Percentiles rank a stretch among this genome's conserved stretches.
These are phyloP conservation scores for Penicillium sp. DNA, from an alignment of 2,329 filamentous ascomycete genomes.

Conservation along the genomic window DNA sequence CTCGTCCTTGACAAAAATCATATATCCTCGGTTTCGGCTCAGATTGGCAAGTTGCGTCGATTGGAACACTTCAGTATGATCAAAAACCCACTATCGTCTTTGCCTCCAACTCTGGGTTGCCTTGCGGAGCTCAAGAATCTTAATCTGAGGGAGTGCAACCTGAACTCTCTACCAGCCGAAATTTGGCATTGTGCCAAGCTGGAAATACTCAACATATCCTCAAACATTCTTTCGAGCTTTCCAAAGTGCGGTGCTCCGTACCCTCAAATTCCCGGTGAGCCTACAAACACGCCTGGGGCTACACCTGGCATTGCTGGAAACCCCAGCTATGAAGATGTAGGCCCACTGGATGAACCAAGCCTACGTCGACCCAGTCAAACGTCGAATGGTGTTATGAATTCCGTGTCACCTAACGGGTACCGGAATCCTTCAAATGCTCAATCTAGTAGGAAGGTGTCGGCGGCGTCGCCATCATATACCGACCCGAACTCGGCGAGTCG, in stretches of 20 bases:
- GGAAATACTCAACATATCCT: constrained; percentile 91
- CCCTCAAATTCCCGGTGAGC: constrained; percentile 60
- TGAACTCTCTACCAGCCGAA: constrained; percentile 82
- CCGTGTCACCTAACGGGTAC: constrained; percentile 64
- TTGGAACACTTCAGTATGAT: constrained; percentile 93
- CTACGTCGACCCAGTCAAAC: constrained; percentile 79
- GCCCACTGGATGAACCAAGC: constrained; percentile 61
- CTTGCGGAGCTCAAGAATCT: constrained; percentile 79
- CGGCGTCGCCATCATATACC: constrained; percentile 66
- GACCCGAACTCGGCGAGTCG: constrained; percentile 60
- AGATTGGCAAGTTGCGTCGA: constrained; percentile 78
- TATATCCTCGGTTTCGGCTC: constrained; percentile 81
- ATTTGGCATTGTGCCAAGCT: constrained; percentile 94
- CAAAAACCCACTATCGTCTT: constrained; percentile 79
- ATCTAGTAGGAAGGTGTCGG: constrained; percentile 79
- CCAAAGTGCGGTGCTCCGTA: constrained; percentile 74
- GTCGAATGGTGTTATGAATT: constrained; percentile 72
- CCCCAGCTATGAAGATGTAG: constrained; percentile 77
- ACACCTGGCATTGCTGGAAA: constrained; percentile 57
- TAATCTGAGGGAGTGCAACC: constrained; percentile 90
- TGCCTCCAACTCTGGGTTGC: constrained; percentile 86
- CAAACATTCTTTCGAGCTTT: constrained; percentile 87
- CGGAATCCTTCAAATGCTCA: constrained; percentile 85
- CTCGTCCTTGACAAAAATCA: constrained; percentile 93
- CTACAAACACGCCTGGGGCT: constrained; percentile 45